phyloP scores from a whole-genome alignment of 2,329 filamentous ascomycete genomes.

The Gyromitra esculenta region DNA sequence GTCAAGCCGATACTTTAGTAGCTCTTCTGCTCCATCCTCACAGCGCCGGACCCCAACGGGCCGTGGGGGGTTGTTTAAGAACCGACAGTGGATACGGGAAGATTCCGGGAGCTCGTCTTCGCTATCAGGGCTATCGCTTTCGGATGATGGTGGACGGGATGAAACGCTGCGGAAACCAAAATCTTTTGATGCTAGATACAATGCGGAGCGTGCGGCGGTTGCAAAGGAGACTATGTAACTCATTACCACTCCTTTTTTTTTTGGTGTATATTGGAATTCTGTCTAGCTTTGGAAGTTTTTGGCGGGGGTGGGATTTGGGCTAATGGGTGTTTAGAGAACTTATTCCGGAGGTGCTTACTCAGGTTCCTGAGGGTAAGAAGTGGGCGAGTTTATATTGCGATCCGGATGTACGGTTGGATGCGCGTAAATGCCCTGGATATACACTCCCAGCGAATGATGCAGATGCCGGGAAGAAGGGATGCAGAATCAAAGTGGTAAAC shows the following conservation, averaged over 20 bases:
- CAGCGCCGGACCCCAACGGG: conserved; percentile 4
- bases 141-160: conserved; percentile 9
- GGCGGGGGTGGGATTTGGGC: neutral
- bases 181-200: conserved; percentile 15
- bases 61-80: conserved; percentile 9
- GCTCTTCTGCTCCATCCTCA: conserved; percentile 1
- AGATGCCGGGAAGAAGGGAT: conserved; percentile 54
- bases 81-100: conserved; percentile 31
- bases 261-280: neutral
- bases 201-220: conserved; percentile 22
- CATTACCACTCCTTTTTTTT: neutral
- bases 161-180: conserved; percentile 15
- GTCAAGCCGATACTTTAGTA: conserved; percentile 23
- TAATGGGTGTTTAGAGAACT: conserved; percentile 20
- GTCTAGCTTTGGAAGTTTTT: neutral
- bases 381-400: conserved; percentile 27
- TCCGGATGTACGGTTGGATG: conserved; percentile 59
- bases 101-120: conserved; percentile 38
- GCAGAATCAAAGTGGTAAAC: conserved; percentile 65
- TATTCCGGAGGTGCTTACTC: conserved; percentile 39
- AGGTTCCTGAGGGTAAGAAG: conserved; percentile 29
- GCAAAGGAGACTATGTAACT: conserved; percentile 48
- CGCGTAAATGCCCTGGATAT: conserved; percentile 63
- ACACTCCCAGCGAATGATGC: conserved; percentile 57
- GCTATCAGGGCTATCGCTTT: conserved; percentile 11